phyloP scores from a whole-genome alignment of 140 eudicot species.

The Anethum foeniculum region DNA sequence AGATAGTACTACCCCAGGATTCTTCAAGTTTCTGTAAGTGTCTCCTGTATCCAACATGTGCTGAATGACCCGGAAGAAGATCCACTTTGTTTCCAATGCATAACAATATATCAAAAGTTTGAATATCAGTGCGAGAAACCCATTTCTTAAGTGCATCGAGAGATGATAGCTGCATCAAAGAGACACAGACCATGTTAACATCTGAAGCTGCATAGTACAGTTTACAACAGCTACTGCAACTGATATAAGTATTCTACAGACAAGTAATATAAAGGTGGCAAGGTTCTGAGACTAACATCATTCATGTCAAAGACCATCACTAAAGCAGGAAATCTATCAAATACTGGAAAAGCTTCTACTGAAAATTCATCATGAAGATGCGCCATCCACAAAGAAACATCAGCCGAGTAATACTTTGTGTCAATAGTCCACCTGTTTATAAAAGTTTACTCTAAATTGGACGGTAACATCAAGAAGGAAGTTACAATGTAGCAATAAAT shows the following conservation, averaged over 20 bases:
- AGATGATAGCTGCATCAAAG: constrained; percentile 47
- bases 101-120: constrained; percentile 58
- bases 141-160: constrained; percentile 64
- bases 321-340: constrained; percentile 52
- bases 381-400: constrained; percentile 76
- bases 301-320: constrained; percentile 88
- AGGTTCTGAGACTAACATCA: constrained; percentile 42
- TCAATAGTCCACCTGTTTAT: constrained; percentile 81
- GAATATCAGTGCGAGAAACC: constrained; percentile 66
- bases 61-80: constrained; percentile 83
- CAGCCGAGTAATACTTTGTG: constrained; percentile 90
- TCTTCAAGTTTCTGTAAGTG: constrained; percentile 41
- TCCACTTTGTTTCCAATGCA: constrained; percentile 98
- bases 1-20: constrained; percentile 21
- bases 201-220: neutral
- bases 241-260: neutral
- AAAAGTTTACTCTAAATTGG: constrained; percentile 1
- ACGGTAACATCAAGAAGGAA: neutral
- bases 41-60: constrained; percentile 73
- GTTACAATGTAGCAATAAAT: neutral
- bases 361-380: constrained; percentile 57
- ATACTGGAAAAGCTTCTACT: constrained; percentile 41
- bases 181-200: constrained; percentile 5
- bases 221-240: neutral
- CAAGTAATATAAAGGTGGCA: constrained; percentile 2